These are phyloP conservation scores for Prunus mongolica DNA, from an alignment of 306 rosid species.

Conservation along the genomic window DNA sequence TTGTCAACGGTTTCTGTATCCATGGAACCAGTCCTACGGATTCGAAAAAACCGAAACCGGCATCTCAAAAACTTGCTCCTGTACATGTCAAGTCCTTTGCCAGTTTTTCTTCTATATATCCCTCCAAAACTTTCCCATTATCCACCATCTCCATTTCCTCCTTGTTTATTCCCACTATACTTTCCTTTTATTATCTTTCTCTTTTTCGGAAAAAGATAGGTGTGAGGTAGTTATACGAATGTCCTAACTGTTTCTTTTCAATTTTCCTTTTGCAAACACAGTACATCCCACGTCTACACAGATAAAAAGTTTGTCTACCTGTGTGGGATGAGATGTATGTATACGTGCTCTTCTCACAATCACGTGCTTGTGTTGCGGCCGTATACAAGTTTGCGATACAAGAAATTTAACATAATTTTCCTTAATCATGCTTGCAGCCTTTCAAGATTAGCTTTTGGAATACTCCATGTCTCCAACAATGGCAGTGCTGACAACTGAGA, in stretches of 20 bases:
- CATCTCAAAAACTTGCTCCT: conserved; percentile 47
- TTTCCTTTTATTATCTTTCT: conserved; percentile 3
- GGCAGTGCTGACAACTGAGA: conserved; percentile 16
- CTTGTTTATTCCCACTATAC: background rate
- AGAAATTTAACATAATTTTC: background rate
- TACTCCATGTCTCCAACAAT: conserved; percentile 52
- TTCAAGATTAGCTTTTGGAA: background rate
- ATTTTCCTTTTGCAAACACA: background rate
- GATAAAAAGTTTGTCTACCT: too few species aligned
- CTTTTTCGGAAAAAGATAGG: background rate
- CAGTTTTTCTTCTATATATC: conserved; percentile 13
- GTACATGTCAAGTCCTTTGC: conserved; percentile 3
- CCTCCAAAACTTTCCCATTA: background rate
- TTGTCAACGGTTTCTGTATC: conserved; percentile 45
- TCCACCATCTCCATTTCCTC: background rate
- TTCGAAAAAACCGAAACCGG: conserved; percentile 32
- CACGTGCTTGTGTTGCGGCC: background rate
- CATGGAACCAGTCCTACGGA: conserved; percentile 16
- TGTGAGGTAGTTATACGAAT: background rate
- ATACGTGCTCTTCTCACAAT: background rate
- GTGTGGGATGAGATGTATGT: too few species aligned
- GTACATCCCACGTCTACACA: background rate
- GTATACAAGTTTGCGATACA: background rate
- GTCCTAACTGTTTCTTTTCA: background rate
- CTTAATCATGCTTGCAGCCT: background rate